A percentile compares a stretch with the other conserved stretches of the same genome.
Evolutionary conservation across 371 early-diverging fungal species (phyloP).

Genomic region (Apophysomyces trapeziformis): DNA sequence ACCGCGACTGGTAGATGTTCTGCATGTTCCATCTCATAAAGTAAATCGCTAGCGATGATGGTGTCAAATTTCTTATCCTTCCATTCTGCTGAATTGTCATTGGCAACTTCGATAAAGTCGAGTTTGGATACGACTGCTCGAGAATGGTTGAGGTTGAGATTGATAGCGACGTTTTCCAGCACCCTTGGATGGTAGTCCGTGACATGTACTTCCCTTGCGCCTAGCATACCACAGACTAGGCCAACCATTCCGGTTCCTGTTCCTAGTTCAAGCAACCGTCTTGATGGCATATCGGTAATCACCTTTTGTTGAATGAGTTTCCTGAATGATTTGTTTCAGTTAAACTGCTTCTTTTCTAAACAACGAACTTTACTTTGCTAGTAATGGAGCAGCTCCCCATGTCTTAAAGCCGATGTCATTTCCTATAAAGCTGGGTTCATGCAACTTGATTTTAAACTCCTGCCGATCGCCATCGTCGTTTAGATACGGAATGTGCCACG

Average conservation of each 20-base stretch:
- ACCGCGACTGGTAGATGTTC: conserved; percentile 45
- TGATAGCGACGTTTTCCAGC: conserved; percentile 46
- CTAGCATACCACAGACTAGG: conserved; percentile 45
- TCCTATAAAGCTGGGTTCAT: conserved; percentile 52
- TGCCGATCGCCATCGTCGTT: conserved; percentile 32
- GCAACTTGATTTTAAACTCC: conserved; percentile 31
- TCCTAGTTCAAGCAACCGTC: conserved; percentile 39
- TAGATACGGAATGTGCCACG: conserved; percentile 53
- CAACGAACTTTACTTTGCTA: conserved; percentile 45
- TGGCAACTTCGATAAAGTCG: conserved; percentile 47
- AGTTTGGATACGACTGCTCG: conserved; percentile 34
- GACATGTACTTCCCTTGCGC: conserved; percentile 37
- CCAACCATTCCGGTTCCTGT: conserved; percentile 54
- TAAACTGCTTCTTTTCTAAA: not conserved
- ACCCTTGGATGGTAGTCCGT: conserved; percentile 57
- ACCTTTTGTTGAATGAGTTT: conserved; percentile 45
- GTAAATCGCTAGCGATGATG: conserved; percentile 50
- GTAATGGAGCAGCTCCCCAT: conserved; percentile 55
- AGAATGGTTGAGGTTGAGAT: conserved; percentile 40
- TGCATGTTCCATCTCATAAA: conserved; percentile 57
- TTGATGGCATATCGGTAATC: conserved; percentile 34
- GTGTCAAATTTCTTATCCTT: conserved; percentile 33
- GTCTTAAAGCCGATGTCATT: conserved; percentile 56
- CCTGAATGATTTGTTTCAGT: conserved; percentile 19
- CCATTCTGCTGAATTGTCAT: conserved; percentile 24